phyloP scores from a whole-genome alignment of 2,329 filamentous ascomycete genomes.

The Verticillium klebahnii region DNA sequence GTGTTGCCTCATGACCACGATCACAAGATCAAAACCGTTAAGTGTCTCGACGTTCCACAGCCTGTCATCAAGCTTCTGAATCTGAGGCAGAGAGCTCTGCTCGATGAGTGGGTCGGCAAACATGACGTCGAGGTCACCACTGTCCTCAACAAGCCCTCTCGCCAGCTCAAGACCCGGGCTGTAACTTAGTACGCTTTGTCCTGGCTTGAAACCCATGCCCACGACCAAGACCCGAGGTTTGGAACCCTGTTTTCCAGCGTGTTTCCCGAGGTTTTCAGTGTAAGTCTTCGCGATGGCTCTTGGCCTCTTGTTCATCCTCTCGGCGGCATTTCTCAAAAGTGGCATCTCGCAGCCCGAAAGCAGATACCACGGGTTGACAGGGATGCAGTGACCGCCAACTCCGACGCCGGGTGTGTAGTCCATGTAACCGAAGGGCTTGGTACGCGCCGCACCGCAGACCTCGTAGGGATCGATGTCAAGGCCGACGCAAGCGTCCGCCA shows the following conservation, averaged over 20 bases:
- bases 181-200: constrained; percentile 26
- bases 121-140: constrained; percentile 20
- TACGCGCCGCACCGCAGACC: constrained; percentile 42
- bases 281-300: constrained; percentile 24
- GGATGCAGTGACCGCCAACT: constrained; percentile 53
- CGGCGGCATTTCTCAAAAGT: constrained; percentile 36
- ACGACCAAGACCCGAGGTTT: constrained; percentile 20
- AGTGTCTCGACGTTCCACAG: constrained; percentile 19
- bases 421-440: constrained; percentile 49
- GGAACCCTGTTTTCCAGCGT: neutral
- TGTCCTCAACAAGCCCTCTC: constrained; percentile 12
- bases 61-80: constrained; percentile 20
- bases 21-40: constrained; percentile 23
- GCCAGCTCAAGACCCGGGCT: constrained; percentile 24
- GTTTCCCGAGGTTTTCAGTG: neutral
- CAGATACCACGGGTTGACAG: constrained; percentile 50
- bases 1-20: constrained; percentile 23
- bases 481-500: constrained; percentile 45
- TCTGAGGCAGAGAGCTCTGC: constrained; percentile 19
- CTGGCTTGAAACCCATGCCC: constrained; percentile 30
- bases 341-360: constrained; percentile 43
- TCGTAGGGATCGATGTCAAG: constrained; percentile 46
- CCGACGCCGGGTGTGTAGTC: constrained; percentile 42
- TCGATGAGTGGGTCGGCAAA: constrained; percentile 25
- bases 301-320: constrained; percentile 38